These are phyloP conservation scores for Linnemannia zychae DNA, from an alignment of 192 early-diverging fungal species.

Conservation along the genomic window DNA sequence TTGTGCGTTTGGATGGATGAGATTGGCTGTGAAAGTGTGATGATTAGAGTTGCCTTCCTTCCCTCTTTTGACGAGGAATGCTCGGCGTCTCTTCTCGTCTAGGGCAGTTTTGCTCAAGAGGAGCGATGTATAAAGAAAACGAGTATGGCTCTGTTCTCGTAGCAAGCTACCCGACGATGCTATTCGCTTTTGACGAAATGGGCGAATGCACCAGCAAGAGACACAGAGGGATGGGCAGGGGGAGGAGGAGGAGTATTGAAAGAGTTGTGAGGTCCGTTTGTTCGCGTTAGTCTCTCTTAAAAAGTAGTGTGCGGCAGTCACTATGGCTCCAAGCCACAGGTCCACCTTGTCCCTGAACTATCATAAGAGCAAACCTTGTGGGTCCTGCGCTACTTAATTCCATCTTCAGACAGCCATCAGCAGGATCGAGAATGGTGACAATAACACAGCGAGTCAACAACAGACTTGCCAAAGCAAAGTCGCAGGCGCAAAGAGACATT, in stretches of 20 bases:
- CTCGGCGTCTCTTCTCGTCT: too few relatives aligned
- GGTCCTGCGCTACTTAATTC: too few relatives aligned
- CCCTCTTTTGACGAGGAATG: not conserved
- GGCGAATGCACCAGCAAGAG: not conserved
- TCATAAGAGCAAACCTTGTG: not conserved
- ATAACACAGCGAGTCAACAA: constrained; percentile 28
- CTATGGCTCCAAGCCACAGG: too few relatives aligned
- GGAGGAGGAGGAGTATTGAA: too few relatives aligned
- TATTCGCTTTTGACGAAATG: not conserved
- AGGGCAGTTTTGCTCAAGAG: too few relatives aligned
- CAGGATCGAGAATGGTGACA: constrained; percentile 22
- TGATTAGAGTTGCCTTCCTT: not conserved
- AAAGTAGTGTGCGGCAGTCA: not conserved
- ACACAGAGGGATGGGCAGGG: not conserved
- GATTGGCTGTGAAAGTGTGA: not conserved
- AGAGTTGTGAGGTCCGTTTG: too few relatives aligned
- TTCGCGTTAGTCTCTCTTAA: too few relatives aligned
- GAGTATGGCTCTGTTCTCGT: too few relatives aligned
- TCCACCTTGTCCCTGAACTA: not conserved
- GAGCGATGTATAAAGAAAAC: not conserved
- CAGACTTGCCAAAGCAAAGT: constrained; percentile 27
- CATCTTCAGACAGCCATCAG: not conserved
- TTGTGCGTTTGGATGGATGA: not conserved
- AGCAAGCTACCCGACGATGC: not conserved
- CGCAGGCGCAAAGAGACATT: constrained; percentile 9